Evolutionary conservation across 495 filamentous ascomycete species (phyloP), one percentile per base, ranked within the genome.

Genomic region (Peziza echinospora): DNA sequence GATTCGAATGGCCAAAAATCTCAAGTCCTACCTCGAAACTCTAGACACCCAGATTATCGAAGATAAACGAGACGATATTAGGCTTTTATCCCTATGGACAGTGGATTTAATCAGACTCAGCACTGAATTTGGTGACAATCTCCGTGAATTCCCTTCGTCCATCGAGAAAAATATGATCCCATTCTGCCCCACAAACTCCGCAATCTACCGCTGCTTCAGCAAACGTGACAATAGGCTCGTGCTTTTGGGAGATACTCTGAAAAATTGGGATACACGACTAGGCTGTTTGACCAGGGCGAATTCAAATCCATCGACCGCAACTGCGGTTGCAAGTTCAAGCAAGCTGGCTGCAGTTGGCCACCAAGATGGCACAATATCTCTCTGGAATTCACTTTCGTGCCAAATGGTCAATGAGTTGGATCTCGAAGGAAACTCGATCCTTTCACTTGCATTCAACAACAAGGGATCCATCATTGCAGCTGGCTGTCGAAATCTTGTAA

Each of bases 11-110:
- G 16, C 28, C 34, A n/a, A 39, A 45, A 26, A 17, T 24, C 3
- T 34, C 41, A 25, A 16, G 24, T 9, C 17, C 21, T 3, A 42
- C 30, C 7, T 30, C 8, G 30, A 23, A 34, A 10, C 10, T 21
- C 6, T 5, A 16, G 19, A 41, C 21, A 2, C 22, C 49, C n/a
- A 11, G 11, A 21, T 17, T 10, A 19, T 43, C n/a, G 21, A 3
- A 0, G 16, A 22, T 43, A 21, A 11, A 22, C 11, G 41, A 23
- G 41, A 5, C 16, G 56, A 60, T 1, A 45, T 53, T 5, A 55
- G 53, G 2, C 26, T 62, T n/a, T 41, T 65, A 6, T 54, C 63
- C 21, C 45, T 49, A 3, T 69, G 67, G 67, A 50, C 61, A 5
- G 53, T 51, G n/a, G 67, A 68, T 44, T 46, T 69, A 0, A 50